phyloP scores from a whole-genome alignment of 495 filamentous ascomycete genomes.

The Daldinia loculata region DNA sequence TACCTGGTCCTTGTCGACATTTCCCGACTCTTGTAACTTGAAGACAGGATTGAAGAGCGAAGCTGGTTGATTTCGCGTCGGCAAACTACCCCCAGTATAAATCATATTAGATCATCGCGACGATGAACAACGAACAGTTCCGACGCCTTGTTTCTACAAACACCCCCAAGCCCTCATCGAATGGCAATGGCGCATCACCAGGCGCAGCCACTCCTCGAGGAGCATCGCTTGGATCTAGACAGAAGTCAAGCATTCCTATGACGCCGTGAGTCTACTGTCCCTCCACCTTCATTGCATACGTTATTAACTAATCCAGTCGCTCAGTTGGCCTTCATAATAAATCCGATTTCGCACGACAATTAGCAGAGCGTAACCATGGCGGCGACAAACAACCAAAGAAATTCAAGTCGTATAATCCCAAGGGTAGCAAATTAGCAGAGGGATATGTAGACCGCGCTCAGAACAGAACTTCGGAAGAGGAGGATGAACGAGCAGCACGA shows the following conservation, averaged over 20 bases:
- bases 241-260: constrained; percentile 84
- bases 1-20: background rate
- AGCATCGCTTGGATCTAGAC: constrained; percentile 67
- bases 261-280: constrained; percentile 68
- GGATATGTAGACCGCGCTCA: constrained; percentile 90
- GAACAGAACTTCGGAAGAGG: constrained; percentile 60
- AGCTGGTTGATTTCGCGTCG: background rate
- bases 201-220: constrained; percentile 43
- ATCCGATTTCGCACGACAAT: constrained; percentile 82
- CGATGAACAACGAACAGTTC: constrained; percentile 97
- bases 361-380: constrained; percentile 75
- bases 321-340: constrained; percentile 64
- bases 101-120: background rate
- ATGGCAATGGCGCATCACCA: constrained; percentile 51
- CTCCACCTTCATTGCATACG: background rate
- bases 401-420: constrained; percentile 79
- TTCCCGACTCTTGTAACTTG: background rate
- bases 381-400: constrained; percentile 67
- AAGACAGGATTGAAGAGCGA: background rate
- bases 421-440: constrained; percentile 77
- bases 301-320: constrained; percentile 64
- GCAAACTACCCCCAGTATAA: background rate
- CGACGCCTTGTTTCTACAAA: constrained; percentile 77
- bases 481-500: constrained; percentile 69
- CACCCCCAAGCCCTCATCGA: constrained; percentile 47